Base-by-base conservation (phyloP, 208 protist species). In the Acanthamoeba pearcei region DNA sequence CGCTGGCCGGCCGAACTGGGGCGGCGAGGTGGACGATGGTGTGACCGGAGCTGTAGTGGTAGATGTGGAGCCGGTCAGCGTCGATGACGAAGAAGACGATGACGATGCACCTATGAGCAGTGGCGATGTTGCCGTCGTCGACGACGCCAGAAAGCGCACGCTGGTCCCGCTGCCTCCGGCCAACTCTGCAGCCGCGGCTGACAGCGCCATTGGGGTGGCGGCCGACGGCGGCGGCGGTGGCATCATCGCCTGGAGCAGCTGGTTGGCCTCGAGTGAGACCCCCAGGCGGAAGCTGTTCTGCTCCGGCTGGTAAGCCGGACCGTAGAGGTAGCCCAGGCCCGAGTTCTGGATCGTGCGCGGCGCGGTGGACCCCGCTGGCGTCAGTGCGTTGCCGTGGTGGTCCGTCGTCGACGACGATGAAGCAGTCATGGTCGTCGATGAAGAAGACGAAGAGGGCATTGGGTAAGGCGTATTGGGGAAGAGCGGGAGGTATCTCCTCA, bases 271-370 rank as follows among this genome's bases (percentile, higher is more conserved):
- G 3, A 32, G 12, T 0, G 78, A 86, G 22, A 22, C 78, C 0
- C 24, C 35, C n/a, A 91, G 35, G 9, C 85, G 55, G 60, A 91
- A 91, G 32, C 85, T 53, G 17, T 91, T 91, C 32, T 91, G 55
- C 64, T 74, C 85, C 22, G 85, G 55, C 9, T 49, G 29, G 85
- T 91, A 91, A 12, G 85, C 55, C 49, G 85, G 85, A 27, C 85
- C 85, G 64, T 91, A 91, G n/a, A 91, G 57, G 64, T 76, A 91
- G 27, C 55, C 55, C 5, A 76, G 55, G 55, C 46, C 60, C 27
- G 80, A 70, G 19, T 38, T 53, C 78, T n/a, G 78, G 9, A 13
- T 12, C 46, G 78, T 17, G 10, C 51, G 24, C 12, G 78, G 13
- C 46, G 78, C 6, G 38, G 68, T 74, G 68, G 5, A 5, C 78